Evolutionary conservation across 1,139 yeast species (phyloP).

Genomic region (Kurtzmaniella quercitrusa): DNA sequence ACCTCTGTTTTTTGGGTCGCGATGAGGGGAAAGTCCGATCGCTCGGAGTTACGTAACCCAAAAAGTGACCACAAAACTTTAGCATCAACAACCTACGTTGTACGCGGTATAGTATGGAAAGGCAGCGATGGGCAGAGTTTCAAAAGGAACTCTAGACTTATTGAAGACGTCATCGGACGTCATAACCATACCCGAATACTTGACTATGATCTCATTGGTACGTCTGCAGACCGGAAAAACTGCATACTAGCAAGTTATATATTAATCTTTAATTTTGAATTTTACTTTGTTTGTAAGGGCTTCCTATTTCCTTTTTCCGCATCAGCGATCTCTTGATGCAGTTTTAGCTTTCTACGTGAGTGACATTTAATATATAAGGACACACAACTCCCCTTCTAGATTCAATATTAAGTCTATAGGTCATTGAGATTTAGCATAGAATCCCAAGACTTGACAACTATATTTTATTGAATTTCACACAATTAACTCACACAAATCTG

Average conservation of each 20-base stretch:
- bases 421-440: neutral
- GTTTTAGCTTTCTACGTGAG: neutral
- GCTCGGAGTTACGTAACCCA: neutral
- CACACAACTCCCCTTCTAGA: neutral
- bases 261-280: neutral
- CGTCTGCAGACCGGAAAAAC: conserved; percentile 2
- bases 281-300: neutral
- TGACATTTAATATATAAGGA: neutral
- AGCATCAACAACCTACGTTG: too few species aligned
- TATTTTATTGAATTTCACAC: neutral
- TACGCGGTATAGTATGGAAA: too few species aligned
- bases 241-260: neutral
- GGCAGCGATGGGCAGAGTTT: neutral
- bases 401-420: neutral
- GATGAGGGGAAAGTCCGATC: neutral
- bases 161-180: conserved; percentile 1
- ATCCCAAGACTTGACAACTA: neutral
- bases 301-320: neutral
- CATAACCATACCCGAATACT: neutral
- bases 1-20: conserved; percentile 1
- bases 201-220: conserved; percentile 2
- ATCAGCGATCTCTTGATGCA: neutral
- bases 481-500: neutral
- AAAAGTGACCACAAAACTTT: neutral
- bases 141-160: neutral